Evolutionary conservation across 768 basidiomycete species (phyloP).

Genomic region (Galerina marginata): DNA sequence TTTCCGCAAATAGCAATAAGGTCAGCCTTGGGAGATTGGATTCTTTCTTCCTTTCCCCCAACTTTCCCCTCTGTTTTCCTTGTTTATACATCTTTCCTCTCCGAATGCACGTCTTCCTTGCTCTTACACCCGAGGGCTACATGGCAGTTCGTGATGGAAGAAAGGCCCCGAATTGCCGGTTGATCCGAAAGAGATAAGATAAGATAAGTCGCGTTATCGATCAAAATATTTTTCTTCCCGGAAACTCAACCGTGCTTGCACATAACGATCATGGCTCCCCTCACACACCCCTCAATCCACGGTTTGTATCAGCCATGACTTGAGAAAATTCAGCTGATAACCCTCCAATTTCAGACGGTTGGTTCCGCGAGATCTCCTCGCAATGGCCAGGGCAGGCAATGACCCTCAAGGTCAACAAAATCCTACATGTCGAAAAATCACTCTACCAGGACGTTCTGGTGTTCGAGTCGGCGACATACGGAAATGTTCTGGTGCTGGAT

Average conservation of each 20-base stretch:
- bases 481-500: constrained; percentile 96
- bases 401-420: constrained; percentile 94
- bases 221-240: not conserved
- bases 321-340: not conserved
- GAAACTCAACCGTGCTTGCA: not conserved
- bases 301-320: not conserved
- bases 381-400: constrained; percentile 99
- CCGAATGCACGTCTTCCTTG: no score
- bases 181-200: no score
- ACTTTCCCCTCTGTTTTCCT: no score
- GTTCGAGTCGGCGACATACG: constrained; percentile 94
- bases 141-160: no score
- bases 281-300: not conserved
- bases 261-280: no score
- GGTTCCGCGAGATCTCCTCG: constrained; percentile 93
- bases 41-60: no score
- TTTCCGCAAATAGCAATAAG: no score
- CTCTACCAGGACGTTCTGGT: constrained; percentile 97
- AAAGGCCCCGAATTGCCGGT: no score
- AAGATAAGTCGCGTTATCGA: no score
- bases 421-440: constrained; percentile 93
- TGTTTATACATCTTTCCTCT: no score
- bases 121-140: no score
- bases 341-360: constrained; percentile 65
- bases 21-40: no score